phyloP scores from a whole-genome alignment of 371 early-diverging fungal genomes.

The Cokeromyces recurvatus region DNA sequence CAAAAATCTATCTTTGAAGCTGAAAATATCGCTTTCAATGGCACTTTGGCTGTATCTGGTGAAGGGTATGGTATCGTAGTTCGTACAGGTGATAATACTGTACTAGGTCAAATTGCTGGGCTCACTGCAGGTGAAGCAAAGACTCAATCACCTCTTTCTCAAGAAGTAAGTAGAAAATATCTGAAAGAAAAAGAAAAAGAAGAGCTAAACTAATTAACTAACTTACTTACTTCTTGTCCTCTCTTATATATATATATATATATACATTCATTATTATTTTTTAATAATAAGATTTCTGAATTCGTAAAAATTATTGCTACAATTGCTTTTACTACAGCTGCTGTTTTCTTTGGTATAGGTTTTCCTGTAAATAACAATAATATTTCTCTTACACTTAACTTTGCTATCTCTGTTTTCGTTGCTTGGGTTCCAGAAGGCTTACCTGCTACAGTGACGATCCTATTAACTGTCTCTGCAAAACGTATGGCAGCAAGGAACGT shows the following conservation, averaged over 20 bases:
- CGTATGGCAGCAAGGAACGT: slow-evolving; percentile 87
- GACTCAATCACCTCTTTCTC: slow-evolving; percentile 64
- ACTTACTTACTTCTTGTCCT: background rate
- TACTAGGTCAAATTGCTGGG: slow-evolving; percentile 93
- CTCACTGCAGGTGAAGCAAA: slow-evolving; percentile 74
- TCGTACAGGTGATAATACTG: slow-evolving; percentile 86
- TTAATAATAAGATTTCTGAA: slow-evolving; percentile 46
- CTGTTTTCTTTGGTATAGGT: slow-evolving; percentile 82
- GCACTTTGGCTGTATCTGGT: slow-evolving; percentile 82
- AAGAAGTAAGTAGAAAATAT: slow-evolving; percentile 27
- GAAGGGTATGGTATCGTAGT: slow-evolving; percentile 92
- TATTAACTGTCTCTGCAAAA: slow-evolving; percentile 91
- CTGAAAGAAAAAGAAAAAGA: background rate
- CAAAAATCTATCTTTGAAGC: slow-evolving; percentile 85
- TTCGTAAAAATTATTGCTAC: slow-evolving; percentile 86
- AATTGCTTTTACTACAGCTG: slow-evolving; percentile 70
- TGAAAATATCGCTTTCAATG: slow-evolving; percentile 84
- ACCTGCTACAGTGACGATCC: slow-evolving; percentile 85
- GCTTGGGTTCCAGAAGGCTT: slow-evolving; percentile 91
- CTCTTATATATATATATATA: background rate
- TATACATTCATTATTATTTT: no score
- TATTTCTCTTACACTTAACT: slow-evolving; percentile 70
- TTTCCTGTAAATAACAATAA: slow-evolving; percentile 51
- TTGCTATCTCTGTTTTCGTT: slow-evolving; percentile 87
- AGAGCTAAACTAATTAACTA: background rate